Base-by-base conservation (phyloP, 2,329 filamentous ascomycete genomes). In the Paecilomyces sp. region DNA sequence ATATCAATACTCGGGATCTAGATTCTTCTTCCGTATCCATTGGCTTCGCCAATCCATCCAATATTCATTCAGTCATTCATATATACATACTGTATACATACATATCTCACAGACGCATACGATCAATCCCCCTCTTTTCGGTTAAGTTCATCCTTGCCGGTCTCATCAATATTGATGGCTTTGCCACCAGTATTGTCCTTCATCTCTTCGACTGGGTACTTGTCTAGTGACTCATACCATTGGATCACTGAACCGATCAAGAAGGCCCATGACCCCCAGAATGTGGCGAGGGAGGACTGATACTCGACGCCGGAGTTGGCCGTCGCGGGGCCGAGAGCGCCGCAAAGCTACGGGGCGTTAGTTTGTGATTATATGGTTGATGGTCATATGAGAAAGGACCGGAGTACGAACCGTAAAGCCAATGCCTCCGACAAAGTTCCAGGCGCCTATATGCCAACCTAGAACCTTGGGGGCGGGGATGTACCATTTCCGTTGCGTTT, bases 391-490 rank as follows among this genome's bases (percentile, higher is more conserved):
- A 6, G 25, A 28, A 28, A 28, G 25, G 25, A 28, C 3, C 31
- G 24, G n/a, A 4, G 15, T 18, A 64, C 69, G 69, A 31, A 77
- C 60, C 4, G 83, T 87, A 67, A 88, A 88, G 0, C 86, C 86
- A 25, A 88, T 66, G 1, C 82, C 81, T 0, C 87, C 87, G 22
- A 88, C 74, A 1, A 87, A 70, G 65, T 88, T 89, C 85, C 85
- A 89, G 8, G 82, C 70, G 0, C 85, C 86, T 64, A 89, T 82
- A 69, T 88, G 85, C 87, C 86, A 89, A 3, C 86, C 86, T 1
- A 89, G 76, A 0, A 84, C 75, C 2, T 71, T 67, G 3, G 76
- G 77, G 0, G 84, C 83, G 0, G 87, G 86, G 12, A 76, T 73
- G 65, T 83, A 88, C 86, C 87, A 89, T 54, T 77, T 80, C 50